phyloP scores from a whole-genome alignment of 345 rosid genomes.

The Erysimum cheiranthoides region DNA sequence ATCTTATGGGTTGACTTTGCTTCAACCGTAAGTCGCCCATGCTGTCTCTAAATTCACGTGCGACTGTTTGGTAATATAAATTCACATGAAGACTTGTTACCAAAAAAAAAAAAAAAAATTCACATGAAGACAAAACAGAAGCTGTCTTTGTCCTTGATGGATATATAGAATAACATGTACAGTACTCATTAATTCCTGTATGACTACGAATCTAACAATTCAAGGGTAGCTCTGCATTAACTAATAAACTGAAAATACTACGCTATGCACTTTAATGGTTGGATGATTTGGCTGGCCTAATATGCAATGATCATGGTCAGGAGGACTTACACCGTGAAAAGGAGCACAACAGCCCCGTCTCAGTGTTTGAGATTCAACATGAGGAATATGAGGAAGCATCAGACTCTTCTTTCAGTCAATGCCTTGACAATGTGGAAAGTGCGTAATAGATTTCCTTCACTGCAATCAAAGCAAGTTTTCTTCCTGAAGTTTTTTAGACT shows the following conservation, averaged over 20 bases:
- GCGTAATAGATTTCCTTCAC: conserved; percentile 35
- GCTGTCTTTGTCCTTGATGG: conserved; percentile 34
- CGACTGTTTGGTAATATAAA: conserved; percentile 12
- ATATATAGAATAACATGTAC: conserved; percentile 13
- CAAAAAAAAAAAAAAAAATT: no score
- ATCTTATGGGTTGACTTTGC: conserved; percentile 46
- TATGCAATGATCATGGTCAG: conserved; percentile 47
- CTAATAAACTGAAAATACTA: neutral
- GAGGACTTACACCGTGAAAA: conserved; percentile 46
- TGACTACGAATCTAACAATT: conserved; percentile 18
- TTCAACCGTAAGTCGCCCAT: conserved; percentile 41
- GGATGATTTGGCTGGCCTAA: conserved; percentile 22
- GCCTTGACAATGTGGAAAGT: conserved; percentile 54
- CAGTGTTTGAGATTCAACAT: conserved; percentile 53
- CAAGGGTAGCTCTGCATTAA: conserved; percentile 16
- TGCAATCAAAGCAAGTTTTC: conserved; percentile 26
- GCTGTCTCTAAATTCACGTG: conserved; percentile 33
- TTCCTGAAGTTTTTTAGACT: neutral
- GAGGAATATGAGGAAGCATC: conserved; percentile 54
- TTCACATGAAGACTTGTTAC: conserved; percentile 30
- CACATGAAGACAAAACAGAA: conserved; percentile 25
- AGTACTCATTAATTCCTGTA: neutral
- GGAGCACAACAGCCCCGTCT: conserved; percentile 60
- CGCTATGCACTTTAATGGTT: neutral
- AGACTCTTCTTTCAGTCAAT: conserved; percentile 49